Conservation (phyloP, 306 rosid species). For the Cicer chorassanicum region DNA sequence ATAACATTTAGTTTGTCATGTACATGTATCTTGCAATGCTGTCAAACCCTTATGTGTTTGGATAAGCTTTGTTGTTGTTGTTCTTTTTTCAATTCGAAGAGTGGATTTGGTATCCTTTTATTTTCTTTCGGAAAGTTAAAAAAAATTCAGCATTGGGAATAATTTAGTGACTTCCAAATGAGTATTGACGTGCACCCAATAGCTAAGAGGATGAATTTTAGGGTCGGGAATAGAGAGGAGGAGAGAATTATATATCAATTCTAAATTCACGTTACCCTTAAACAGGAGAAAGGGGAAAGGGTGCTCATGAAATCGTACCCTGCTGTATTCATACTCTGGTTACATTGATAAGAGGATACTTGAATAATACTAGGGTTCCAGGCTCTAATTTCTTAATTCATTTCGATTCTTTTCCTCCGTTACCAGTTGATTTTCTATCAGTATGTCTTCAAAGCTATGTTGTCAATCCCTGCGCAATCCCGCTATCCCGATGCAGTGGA, state of each 20-base stretch:
- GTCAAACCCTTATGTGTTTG: slow-evolving; percentile 30
- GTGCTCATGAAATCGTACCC: neutral
- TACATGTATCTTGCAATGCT: slow-evolving; percentile 2
- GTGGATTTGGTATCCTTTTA: neutral
- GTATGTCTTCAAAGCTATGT: neutral
- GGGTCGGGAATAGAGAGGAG: neutral
- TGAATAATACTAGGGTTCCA: neutral
- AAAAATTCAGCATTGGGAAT: neutral
- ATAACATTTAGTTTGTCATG: slow-evolving; percentile 3
- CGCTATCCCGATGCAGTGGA: too few relatives aligned
- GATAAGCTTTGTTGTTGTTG: neutral
- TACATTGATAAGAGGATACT: neutral
- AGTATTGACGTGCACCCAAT: neutral
- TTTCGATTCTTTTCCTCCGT: neutral
- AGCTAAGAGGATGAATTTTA: neutral
- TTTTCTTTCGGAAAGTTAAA: neutral
- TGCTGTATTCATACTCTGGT: neutral
- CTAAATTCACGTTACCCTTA: neutral
- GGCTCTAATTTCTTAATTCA: neutral
- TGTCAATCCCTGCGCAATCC: too few relatives aligned
- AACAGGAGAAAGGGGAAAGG: neutral
- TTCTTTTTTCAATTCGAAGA: slow-evolving; percentile 27
- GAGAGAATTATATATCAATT: neutral
- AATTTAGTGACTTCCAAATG: slow-evolving; percentile 16
- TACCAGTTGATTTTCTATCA: neutral